Evolutionary conservation across 441 rosid genomes (phyloP).

Genomic region (Croton laevigatus): DNA sequence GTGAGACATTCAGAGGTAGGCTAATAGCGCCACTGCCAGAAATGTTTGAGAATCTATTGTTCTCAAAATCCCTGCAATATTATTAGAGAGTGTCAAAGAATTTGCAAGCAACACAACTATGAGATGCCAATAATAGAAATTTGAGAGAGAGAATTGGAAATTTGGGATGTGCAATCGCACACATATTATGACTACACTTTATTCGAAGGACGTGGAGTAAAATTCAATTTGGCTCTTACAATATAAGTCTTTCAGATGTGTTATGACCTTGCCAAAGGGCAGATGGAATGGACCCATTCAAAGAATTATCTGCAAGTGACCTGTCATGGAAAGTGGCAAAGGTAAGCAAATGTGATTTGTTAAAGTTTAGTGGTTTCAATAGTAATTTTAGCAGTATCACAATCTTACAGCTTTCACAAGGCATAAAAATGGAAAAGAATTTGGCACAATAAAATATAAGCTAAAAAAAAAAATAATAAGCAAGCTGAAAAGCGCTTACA

Average conservation of each 20-base stretch:
- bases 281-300: conserved; percentile 68
- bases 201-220: neutral
- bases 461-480: conserved; percentile 3
- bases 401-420: neutral
- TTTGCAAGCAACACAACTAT: conserved; percentile 14
- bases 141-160: neutral
- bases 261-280: conserved; percentile 66
- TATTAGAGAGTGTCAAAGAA: conserved; percentile 17
- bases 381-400: neutral
- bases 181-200: neutral
- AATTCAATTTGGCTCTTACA: conserved; percentile 54
- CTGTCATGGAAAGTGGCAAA: conserved; percentile 44
- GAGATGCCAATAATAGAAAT: neutral
- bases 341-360: conserved; percentile 18
- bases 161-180: neutral
- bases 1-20: conserved; percentile 74
- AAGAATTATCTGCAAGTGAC: conserved; percentile 70
- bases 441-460: conserved; percentile 14
- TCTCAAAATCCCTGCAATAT: conserved; percentile 70
- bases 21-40: conserved; percentile 40
- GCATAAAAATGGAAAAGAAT: conserved; percentile 8
- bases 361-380: neutral
- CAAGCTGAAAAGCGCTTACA: conserved; percentile 47
- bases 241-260: conserved; percentile 43
- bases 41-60: conserved; percentile 59